Percentiles rank a stretch among this genome's conserved stretches.
Conservation (phyloP, 345 rosid genomes). For the Moringa oleifera region DNA sequence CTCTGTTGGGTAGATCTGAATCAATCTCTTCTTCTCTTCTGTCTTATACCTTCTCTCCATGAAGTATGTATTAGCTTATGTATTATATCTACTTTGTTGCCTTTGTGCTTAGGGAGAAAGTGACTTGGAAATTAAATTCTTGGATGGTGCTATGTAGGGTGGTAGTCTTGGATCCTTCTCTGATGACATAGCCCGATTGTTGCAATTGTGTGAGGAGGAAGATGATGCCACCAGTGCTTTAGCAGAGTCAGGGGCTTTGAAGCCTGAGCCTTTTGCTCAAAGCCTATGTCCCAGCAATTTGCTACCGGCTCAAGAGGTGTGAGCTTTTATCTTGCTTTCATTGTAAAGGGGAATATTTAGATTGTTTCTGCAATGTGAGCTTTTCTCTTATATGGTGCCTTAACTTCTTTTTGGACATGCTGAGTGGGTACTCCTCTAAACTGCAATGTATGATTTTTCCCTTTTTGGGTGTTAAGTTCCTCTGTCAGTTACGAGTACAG, state of each 20-base stretch:
- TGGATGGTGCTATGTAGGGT: constrained; percentile 40
- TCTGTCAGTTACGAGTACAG: not conserved
- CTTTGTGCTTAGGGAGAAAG: not conserved
- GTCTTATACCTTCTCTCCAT: not conserved
- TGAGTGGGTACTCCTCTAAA: not conserved
- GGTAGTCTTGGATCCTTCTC: constrained; percentile 57
- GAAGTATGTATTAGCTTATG: too few relatives aligned
- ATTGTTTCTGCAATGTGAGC: not conserved
- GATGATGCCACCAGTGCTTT: constrained; percentile 81
- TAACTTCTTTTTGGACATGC: not conserved
- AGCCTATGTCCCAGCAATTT: constrained; percentile 23
- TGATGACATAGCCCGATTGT: constrained; percentile 47
- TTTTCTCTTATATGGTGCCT: not conserved
- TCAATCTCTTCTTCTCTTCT: not conserved
- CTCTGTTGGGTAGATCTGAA: too few relatives aligned
- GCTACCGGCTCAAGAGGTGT: constrained; percentile 36
- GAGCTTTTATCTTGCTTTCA: constrained; percentile 12
- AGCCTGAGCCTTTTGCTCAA: constrained; percentile 38
- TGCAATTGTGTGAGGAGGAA: constrained; percentile 56
- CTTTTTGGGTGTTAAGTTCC: not conserved
- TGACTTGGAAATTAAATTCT: not conserved
- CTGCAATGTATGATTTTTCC: not conserved
- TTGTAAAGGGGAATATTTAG: not conserved
- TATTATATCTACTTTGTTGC: not conserved
- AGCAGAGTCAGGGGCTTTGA: constrained; percentile 31